Evolutionary conservation across 2,329 filamentous ascomycete genomes (phyloP), one percentile per base, ranked within the genome.

Genomic region (Aspergillus sp.): DNA sequence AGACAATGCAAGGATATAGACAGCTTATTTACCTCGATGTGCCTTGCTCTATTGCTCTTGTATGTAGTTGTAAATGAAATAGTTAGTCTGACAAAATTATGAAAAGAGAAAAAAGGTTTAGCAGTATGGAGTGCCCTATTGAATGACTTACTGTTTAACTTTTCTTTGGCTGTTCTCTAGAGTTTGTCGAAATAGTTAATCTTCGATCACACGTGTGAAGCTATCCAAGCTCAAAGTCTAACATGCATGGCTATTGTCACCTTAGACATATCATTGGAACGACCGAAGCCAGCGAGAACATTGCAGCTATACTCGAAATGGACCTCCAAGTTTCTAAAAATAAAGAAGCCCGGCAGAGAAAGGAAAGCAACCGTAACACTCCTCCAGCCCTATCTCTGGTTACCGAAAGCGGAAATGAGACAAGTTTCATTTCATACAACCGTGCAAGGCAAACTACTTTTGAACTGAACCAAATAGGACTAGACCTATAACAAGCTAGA

Each of bases 391-490:
- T 36, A 42, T 32, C 31, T 42, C 45, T 9, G 55, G 14, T 52
- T 65, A 62, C 64, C 65, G 65, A 61, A 67, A 60, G 55, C 65
- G 65, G 65, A 66, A 64, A 62, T 58, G 26, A 50, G 29, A 47
- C 54, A 45, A 52, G 49, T 61, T 29, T 65, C 59, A 57, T 31
- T 56, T 42, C 32, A 49, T 29, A 45, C 22, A 29, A 57, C 47
- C 18, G 36, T 45, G 54, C 54, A 50, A 42, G 39, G 7, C 45
- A 29, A 24, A 24, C 55, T 26, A 26, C 51, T 46, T 52, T 56
- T 46, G 46, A 4, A 42, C 36, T 6, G 24, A 10, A 47, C 18
- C 18, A 39, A 32, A 36, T 26, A 18, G 12, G 29, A n/a, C 56
- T 29, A 50, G 31, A 24, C 24, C 12, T 36, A 55, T 22, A 36